Evolutionary conservation across 202 grass and related monocot genomes (phyloP).

Genomic region (Bolboschoenoplectus hybrid): DNA sequence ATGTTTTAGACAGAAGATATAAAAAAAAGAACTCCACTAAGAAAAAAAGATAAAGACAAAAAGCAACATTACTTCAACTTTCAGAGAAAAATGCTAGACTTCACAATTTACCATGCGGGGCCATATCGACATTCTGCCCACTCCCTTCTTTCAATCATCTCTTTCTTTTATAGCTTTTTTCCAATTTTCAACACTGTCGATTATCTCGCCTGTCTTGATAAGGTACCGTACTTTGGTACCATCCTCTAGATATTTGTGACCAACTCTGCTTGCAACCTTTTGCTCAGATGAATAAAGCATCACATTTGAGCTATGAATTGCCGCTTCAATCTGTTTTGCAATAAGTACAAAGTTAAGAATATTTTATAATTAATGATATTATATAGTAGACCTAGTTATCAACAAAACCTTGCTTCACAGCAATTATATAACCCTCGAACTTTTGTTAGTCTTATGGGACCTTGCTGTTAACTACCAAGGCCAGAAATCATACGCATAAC

Average conservation of each 20-base stretch:
- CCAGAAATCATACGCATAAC: not conserved
- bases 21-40: slow-evolving; percentile 12
- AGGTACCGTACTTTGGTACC: slow-evolving; percentile 83
- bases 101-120: slow-evolving; percentile 17
- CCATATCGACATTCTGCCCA: not conserved
- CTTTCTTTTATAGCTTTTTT: slow-evolving; percentile 73
- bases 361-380: slow-evolving; percentile 25
- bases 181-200: slow-evolving; percentile 81
- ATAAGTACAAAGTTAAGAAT: slow-evolving; percentile 27
- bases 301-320: slow-evolving; percentile 96
- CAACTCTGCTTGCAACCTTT: slow-evolving; percentile 75
- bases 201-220: slow-evolving; percentile 80
- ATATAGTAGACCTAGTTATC: not conserved
- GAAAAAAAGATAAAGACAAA: not conserved
- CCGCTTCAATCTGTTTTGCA: slow-evolving; percentile 70
- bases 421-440: not conserved
- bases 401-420: not conserved
- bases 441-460: not conserved
- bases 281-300: slow-evolving; percentile 97
- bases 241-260: slow-evolving; percentile 82
- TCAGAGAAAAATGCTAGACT: slow-evolving; percentile 20
- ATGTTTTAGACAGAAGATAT: not conserved
- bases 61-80: slow-evolving; percentile 23
- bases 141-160: slow-evolving; percentile 24
- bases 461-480: not conserved